Evolutionary conservation across 192 early-diverging fungal genomes (phyloP).

Genomic region (Coemansia sp.): DNA sequence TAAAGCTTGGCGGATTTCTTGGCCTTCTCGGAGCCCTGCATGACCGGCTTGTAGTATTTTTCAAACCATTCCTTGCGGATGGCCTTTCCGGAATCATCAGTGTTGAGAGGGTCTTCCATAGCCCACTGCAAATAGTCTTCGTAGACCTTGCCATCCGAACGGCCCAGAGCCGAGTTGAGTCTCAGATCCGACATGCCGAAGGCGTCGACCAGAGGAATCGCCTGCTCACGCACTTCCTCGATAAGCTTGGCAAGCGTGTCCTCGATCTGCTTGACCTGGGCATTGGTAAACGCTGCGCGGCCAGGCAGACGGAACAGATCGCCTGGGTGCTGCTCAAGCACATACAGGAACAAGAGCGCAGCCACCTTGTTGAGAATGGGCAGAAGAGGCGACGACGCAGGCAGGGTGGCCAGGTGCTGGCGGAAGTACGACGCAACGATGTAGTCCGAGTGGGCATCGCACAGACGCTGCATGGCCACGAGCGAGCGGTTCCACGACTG

Average conservation of each 20-base stretch:
- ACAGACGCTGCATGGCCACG: slow-evolving; percentile 70
- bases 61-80: slow-evolving; percentile 46
- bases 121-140: slow-evolving; percentile 74
- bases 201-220: slow-evolving; percentile 76
- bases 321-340: slow-evolving; percentile 58
- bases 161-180: slow-evolving; percentile 74
- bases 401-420: slow-evolving; percentile 49
- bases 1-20: slow-evolving; percentile 25
- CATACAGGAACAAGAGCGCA: slow-evolving; percentile 58
- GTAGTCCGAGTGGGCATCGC: slow-evolving; percentile 75
- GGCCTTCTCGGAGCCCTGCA: slow-evolving; percentile 16
- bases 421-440: slow-evolving; percentile 74
- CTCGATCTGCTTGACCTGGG: slow-evolving; percentile 56
- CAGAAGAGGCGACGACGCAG: slow-evolving; percentile 27
- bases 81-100: slow-evolving; percentile 17
- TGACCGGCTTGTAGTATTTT: slow-evolving; percentile 43
- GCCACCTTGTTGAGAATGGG: slow-evolving; percentile 42
- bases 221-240: slow-evolving; percentile 68
- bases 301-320: slow-evolving; percentile 64
- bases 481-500: slow-evolving; percentile 73
- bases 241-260: slow-evolving; percentile 54
- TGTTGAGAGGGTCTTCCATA: slow-evolving; percentile 72
- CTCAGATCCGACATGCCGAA: slow-evolving; percentile 73
- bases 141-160: slow-evolving; percentile 76
- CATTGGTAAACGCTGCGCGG: slow-evolving; percentile 54